A percentile compares a stretch with the other conserved stretches of the same genome.
Conservation (phyloP, 2,329 filamentous ascomycete species). For the Exophiala phaeomuriformis region DNA sequence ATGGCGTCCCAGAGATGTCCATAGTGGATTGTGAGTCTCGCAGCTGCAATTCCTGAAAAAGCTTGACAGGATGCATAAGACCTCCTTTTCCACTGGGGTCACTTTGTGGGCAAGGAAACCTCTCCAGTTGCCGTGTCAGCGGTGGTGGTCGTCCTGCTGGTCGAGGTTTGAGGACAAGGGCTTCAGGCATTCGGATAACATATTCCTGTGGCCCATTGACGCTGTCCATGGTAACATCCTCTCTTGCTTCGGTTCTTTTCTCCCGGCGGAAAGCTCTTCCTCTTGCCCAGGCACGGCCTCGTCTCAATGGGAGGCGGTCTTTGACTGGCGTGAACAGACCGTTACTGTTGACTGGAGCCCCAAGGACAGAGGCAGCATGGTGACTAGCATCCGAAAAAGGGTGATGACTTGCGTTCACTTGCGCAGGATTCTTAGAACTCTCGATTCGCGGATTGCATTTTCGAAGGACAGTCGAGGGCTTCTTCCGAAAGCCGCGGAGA, state of each 20-base stretch:
- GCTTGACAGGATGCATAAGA: conserved; percentile 18
- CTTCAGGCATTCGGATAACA: conserved; percentile 24
- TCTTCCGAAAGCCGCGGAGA: conserved; percentile 11
- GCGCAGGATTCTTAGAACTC: conserved; percentile 16
- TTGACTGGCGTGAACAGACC: conserved; percentile 19
- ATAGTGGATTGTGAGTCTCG: conserved; percentile 3
- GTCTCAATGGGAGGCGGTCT: conserved; percentile 1
- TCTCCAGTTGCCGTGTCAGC: conserved; percentile 20
- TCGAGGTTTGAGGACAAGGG: conserved; percentile 22
- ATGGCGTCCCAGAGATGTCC: conserved; percentile 11
- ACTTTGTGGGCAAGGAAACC: conserved; percentile 16
- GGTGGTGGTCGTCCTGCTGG: conserved; percentile 22
- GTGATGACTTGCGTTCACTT: neutral
- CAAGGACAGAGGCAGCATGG: neutral
- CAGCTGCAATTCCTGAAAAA: conserved; percentile 19
- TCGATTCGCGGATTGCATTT: conserved; percentile 21
- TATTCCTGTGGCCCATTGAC: conserved; percentile 16
- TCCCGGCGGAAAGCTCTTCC: neutral
- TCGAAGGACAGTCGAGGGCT: conserved; percentile 5
- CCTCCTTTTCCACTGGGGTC: conserved; percentile 9
- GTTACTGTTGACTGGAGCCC: conserved; percentile 5
- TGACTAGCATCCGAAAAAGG: neutral
- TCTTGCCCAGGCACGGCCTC: neutral
- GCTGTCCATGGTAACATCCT: conserved; percentile 4
- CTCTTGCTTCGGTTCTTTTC: neutral